These are phyloP conservation scores for Stachybotrys elegans DNA, from an alignment of 2,329 filamentous ascomycete genomes.

Conservation along the genomic window DNA sequence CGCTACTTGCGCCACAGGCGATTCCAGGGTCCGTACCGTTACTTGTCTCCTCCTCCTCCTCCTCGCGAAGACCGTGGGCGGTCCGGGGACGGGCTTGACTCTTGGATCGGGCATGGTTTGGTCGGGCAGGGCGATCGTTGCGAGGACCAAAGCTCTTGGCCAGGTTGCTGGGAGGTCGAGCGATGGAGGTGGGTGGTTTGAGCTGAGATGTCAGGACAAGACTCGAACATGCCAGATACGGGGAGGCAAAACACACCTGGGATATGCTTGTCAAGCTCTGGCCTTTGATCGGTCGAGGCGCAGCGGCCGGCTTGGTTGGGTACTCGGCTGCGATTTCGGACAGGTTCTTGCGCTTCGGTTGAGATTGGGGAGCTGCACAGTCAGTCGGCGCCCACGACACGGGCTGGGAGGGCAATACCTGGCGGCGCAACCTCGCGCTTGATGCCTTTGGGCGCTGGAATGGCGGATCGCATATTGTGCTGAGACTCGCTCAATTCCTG, in stretches of 20 bases:
- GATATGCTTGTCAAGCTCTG: conserved; percentile 30
- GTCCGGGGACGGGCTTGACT: conserved; percentile 32
- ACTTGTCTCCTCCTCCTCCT: conserved; percentile 30
- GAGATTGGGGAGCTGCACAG: conserved; percentile 44
- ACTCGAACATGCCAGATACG: conserved; percentile 4
- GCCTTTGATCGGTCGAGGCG: conserved; percentile 38
- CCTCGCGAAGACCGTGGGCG: conserved; percentile 34
- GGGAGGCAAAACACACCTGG: conserved; percentile 19
- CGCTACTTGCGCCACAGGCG: conserved; percentile 13
- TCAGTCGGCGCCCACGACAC: not conserved
- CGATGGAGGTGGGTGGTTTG: conserved; percentile 30
- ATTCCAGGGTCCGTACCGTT: conserved; percentile 29
- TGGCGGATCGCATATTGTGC: conserved; percentile 46
- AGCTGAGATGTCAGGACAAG: conserved; percentile 15
- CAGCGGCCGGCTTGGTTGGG: conserved; percentile 31
- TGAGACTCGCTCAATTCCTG: conserved; percentile 57
- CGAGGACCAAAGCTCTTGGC: conserved; percentile 54
- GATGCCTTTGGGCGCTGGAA: conserved; percentile 36
- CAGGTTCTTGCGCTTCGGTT: conserved; percentile 57
- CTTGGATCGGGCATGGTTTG: conserved; percentile 38
- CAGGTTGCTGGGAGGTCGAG: conserved; percentile 40
- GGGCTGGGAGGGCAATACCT: conserved; percentile 25
- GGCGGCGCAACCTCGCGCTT: conserved; percentile 48
- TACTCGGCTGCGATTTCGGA: conserved; percentile 51
- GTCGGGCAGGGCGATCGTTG: conserved; percentile 38